Percentiles rank a stretch among this genome's conserved stretches.
These are phyloP conservation scores for Cardamine occulta DNA, from an alignment of 345 rosid genomes.

Conservation along the genomic window DNA sequence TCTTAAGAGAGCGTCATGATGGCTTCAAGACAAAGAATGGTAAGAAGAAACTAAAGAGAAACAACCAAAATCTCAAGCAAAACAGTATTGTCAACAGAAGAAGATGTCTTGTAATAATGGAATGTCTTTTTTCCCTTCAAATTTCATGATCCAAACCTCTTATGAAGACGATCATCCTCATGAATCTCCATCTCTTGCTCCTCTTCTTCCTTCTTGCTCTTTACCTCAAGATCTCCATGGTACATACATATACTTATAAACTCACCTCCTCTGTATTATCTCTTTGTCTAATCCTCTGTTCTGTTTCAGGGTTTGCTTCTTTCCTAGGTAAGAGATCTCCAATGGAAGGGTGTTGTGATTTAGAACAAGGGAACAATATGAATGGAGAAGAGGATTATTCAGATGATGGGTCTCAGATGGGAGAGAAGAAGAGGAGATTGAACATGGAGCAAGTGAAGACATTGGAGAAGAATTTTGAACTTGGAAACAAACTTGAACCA, in stretches of 20 bases:
- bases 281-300: conserved; percentile 13
- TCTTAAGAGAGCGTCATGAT: background rate
- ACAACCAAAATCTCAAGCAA: conserved; percentile 33
- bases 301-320: conserved; percentile 70
- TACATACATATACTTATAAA: conserved; percentile 28
- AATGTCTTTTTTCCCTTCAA: conserved; percentile 86
- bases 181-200: conserved; percentile 48
- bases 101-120: conserved; percentile 81
- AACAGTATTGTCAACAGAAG: conserved; percentile 33
- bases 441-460: conserved; percentile 94
- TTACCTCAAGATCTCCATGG: conserved; percentile 84
- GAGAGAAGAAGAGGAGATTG: conserved; percentile 95
- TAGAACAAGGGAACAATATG: conserved; percentile 48
- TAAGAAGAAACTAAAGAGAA: conserved; percentile 38
- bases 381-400: conserved; percentile 84
- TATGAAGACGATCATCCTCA: conserved; percentile 73
- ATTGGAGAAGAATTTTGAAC: conserved; percentile 90
- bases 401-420: conserved; percentile 92
- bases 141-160: conserved; percentile 81
- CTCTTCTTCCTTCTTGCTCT: conserved; percentile 70
- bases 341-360: conserved; percentile 56
- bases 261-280: background rate
- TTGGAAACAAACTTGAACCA: conserved; percentile 97
- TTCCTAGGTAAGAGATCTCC: conserved; percentile 86
- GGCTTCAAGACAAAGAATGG: conserved; percentile 8